Conservation (phyloP, 1,139 yeast species). For the Yamadazyma friedrichii region DNA sequence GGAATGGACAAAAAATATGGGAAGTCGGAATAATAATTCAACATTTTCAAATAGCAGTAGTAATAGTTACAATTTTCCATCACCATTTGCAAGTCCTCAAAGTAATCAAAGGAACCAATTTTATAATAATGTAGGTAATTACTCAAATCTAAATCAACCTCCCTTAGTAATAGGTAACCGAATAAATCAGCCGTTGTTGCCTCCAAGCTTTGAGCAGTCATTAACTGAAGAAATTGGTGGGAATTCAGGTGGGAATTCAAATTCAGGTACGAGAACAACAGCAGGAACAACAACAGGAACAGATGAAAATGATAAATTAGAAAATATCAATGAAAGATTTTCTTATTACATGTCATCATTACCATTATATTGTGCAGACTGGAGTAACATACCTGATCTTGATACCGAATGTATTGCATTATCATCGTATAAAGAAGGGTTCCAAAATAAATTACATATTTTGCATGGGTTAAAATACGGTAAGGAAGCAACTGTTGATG, state of each 20-base stretch:
- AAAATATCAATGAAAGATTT: constrained; percentile 29
- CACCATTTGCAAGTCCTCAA: constrained; percentile 10
- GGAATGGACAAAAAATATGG: constrained; percentile 11
- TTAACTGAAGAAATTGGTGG: background rate
- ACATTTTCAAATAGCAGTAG: background rate
- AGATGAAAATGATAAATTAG: background rate
- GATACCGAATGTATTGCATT: constrained; percentile 57
- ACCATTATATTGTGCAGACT: constrained; percentile 69
- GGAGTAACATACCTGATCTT: constrained; percentile 47
- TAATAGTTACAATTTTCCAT: background rate
- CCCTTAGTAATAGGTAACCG: no score
- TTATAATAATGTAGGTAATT: constrained; percentile 2
- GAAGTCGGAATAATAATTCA: constrained; percentile 1
- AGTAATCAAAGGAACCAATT: constrained; percentile 5
- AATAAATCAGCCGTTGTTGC: constrained; percentile 4
- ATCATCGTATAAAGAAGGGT: constrained; percentile 70
- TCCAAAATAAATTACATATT: constrained; percentile 53
- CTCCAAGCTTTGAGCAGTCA: constrained; percentile 5
- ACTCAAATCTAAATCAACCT: background rate
- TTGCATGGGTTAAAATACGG: constrained; percentile 41
- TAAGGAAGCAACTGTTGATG: constrained; percentile 19
- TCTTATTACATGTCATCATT: constrained; percentile 59
- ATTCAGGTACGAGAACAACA: background rate
- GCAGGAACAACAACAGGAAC: background rate
- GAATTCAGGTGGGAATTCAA: background rate